Evolutionary conservation across 1,284 basidiomycete genomes (phyloP), one percentile per base, ranked within the genome.

Genomic region (Volvariella volvacea): DNA sequence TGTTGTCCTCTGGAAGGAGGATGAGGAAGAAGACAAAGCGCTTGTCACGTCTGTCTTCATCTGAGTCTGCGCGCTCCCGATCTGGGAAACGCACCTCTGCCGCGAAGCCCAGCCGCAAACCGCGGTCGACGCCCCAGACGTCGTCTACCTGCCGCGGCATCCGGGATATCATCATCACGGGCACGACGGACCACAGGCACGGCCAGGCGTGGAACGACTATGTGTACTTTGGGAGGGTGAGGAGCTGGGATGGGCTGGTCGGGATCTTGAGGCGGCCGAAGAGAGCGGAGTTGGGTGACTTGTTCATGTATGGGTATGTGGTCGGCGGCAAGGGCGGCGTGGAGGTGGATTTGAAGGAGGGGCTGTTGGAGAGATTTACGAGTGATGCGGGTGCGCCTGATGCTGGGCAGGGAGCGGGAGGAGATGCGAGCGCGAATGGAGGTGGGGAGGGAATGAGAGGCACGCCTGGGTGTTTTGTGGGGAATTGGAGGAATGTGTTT

Each of bases 221-320:
- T 57, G 67, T 60, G 14, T 80, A 76, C 55, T 76, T 79, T 50
- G 83, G 83, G 3, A 76, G 83, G 21, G 66, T 87, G 14, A 72
- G 83, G 28, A 55, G 65, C 32, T 83, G 78, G 73, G 83, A 86
- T 57, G 84, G 83, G 10, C 65, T 87, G 44, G 66, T 87, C 32
- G 79, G 76, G 4, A 66, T 85, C 32, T 58, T 86, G 44, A 68
- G 83, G 33, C 56, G 73, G 30, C 45, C 40, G 15, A 41, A 41
- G 7, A 15, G 10, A n/a, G 10, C 14, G 14, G 17, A 25, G 7
- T 36, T 42, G 8, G 45, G 45, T 22, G 39, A 67, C 8, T 68
- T 72, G 56, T 70, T 87, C 41, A 80, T 88, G 52, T 82, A 78
- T 28, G 84, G 84, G 2, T 87, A 86, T 55, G 49, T 88, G 37